A percentile compares a stretch with the other conserved stretches of the same genome.
Conservation (phyloP, 2,329 filamentous ascomycete genomes). For the Grosmannia huntii region DNA sequence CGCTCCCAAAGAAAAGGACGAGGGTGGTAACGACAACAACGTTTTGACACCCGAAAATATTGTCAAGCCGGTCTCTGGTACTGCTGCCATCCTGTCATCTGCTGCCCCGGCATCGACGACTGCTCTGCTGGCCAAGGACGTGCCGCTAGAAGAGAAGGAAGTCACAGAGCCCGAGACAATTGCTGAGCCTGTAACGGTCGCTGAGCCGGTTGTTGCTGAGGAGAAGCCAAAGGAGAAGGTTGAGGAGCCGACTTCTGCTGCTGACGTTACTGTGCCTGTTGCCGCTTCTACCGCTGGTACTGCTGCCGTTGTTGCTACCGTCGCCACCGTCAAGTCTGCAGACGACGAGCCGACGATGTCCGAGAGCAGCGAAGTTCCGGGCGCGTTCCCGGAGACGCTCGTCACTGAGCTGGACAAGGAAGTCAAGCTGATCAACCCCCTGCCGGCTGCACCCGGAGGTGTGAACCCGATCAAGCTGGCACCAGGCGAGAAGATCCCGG, state of each 20-base stretch:
- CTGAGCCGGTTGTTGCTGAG: not conserved
- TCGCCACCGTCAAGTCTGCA: not conserved
- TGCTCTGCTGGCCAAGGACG: slow-evolving; percentile 41
- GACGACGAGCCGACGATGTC: not conserved
- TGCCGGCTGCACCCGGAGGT: slow-evolving; percentile 47
- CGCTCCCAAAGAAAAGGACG: slow-evolving; percentile 71
- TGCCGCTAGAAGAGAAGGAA: not conserved
- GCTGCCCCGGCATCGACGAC: slow-evolving; percentile 60
- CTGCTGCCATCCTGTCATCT: slow-evolving; percentile 44
- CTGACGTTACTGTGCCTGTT: slow-evolving; percentile 1
- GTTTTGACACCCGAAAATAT: slow-evolving; percentile 69
- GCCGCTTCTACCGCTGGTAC: no score
- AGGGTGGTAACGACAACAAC: slow-evolving; percentile 83
- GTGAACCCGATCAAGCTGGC: slow-evolving; percentile 71
- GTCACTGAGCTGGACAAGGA: slow-evolving; percentile 35
- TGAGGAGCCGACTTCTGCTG: not conserved
- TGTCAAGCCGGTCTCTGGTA: slow-evolving; percentile 29
- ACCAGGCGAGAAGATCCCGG: slow-evolving; percentile 71
- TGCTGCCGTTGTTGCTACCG: slow-evolving; percentile 3
- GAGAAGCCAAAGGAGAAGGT: not conserved
- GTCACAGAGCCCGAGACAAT: not conserved
- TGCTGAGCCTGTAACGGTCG: not conserved
- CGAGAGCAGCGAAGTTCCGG: slow-evolving; percentile 18
- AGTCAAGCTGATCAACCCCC: slow-evolving; percentile 42
- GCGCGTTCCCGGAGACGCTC: slow-evolving; percentile 37